Evolutionary conservation across 2,329 filamentous ascomycete genomes (phyloP), one percentile per base, ranked within the genome.

Genomic region (Apiospora hydei): DNA sequence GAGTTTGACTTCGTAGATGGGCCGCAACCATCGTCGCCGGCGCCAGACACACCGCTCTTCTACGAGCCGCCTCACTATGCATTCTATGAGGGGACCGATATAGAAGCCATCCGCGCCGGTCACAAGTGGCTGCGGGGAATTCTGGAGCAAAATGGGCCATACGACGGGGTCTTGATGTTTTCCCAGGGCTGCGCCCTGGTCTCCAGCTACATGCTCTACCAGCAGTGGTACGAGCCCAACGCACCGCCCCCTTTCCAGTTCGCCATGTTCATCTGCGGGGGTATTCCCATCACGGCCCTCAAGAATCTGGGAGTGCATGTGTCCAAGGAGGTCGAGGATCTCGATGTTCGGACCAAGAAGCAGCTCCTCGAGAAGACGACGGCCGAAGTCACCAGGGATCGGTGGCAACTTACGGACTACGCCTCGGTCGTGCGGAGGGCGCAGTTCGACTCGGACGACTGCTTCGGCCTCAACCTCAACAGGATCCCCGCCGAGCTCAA

Each of bases 221-320:
- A 81, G 44, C 77, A 80, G 69, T 80, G 78, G 73, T 81, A 82
- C 72, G 73, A 75, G 14, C 75, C 78, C n/a, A 72, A 75, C 11
- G 71, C 75, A 4, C 76, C 77, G 6, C 75, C 80, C 11, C 81
- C 82, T 0, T 84, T 85, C 75, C 77, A 76, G 34, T 82, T 81
- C 6, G 84, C 81, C 69, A 75, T 84, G 44, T 85, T 85, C 74
- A 77, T 85, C 53, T 82, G 82, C 73, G 83, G 83, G 46, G 80
- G 80, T 11, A 64, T 85, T 51, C 80, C 83, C 14, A 77, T 85
- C 43, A 72, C 74, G 6, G 77, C 77, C 24, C 76, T 83, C 1
- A 80, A 79, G 47, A 80, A 82, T 46, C 77, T 85, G 6, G 82
- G 80, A 7, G 76, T 83, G 1, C 71, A 74, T 1, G 78, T 84